Evolutionary conservation across 2,329 filamentous ascomycete species (phyloP).

Genomic region (Epichloe sp.): DNA sequence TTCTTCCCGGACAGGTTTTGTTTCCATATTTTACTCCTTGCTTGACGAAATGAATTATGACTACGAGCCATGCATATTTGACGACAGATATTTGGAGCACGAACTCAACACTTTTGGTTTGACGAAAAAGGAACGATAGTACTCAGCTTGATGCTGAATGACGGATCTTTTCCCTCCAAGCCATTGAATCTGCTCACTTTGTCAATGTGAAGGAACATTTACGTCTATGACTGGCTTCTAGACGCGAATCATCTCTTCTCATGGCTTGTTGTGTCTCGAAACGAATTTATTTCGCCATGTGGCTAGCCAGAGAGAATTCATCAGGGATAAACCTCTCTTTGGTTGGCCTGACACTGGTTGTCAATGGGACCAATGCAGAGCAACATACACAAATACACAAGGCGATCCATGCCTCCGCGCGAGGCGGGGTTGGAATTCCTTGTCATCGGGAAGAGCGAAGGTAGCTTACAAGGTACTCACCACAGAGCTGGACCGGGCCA

Average conservation of each 20-base stretch:
- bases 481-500: conserved; percentile 16
- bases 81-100: conserved; percentile 10
- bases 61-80: conserved; percentile 26
- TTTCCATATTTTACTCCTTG: conserved; percentile 24
- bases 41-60: conserved; percentile 33
- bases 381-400: not conserved
- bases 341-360: conserved; percentile 30
- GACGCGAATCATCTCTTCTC: conserved; percentile 8
- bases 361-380: conserved; percentile 22
- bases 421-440: not conserved
- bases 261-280: conserved; percentile 13
- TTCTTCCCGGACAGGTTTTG: conserved; percentile 24
- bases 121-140: conserved; percentile 15
- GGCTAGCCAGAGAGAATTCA: conserved; percentile 18
- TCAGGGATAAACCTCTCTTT: conserved; percentile 23
- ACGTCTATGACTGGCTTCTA: conserved; percentile 17
- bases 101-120: conserved; percentile 5
- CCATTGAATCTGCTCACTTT: conserved; percentile 14
- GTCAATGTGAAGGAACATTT: not conserved
- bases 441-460: conserved; percentile 15
- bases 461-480: conserved; percentile 14
- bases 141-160: conserved; percentile 21
- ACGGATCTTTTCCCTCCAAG: conserved; percentile 14
- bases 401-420: conserved; percentile 4
- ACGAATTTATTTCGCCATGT: conserved; percentile 18